These are phyloP conservation scores for Blastocystis sp. DNA, from an alignment of 352 stramenopile species.

Conservation along the genomic window DNA sequence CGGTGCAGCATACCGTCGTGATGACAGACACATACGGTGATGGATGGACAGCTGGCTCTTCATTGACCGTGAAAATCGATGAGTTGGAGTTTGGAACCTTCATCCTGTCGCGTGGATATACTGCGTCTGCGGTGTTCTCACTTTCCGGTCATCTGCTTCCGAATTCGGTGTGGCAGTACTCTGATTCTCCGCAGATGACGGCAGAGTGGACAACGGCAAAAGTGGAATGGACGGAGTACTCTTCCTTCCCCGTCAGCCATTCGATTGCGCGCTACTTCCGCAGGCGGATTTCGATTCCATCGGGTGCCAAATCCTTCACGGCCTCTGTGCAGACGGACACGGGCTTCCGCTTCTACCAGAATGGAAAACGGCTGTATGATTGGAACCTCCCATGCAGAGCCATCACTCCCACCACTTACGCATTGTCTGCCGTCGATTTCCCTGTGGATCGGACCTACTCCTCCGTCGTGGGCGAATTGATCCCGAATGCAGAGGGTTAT, in stretches of 20 bases:
- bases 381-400: not conserved
- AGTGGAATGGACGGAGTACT: not conserved
- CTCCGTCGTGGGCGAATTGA: not conserved
- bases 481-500: not conserved
- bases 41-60: no score
- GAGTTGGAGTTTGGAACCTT: no score
- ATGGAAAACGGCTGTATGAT: not conserved
- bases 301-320: not conserved
- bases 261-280: conserved; percentile 62
- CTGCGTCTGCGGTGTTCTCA: no score
- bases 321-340: conserved; percentile 25
- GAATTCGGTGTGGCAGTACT: conserved; percentile 24
- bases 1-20: no score
- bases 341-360: conserved; percentile 49
- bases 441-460: not conserved
- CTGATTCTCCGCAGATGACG: not conserved
- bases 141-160: no score
- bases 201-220: conserved; percentile 27
- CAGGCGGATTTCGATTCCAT: no score
- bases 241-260: conserved; percentile 1
- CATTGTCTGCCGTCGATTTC: not conserved
- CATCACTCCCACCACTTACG: not conserved
- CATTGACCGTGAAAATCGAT: no score
- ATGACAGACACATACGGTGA: no score
- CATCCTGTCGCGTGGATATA: no score